Evolutionary conservation across 306 rosid genomes (phyloP).

Genomic region (Amphicarpaea edgeworthii): DNA sequence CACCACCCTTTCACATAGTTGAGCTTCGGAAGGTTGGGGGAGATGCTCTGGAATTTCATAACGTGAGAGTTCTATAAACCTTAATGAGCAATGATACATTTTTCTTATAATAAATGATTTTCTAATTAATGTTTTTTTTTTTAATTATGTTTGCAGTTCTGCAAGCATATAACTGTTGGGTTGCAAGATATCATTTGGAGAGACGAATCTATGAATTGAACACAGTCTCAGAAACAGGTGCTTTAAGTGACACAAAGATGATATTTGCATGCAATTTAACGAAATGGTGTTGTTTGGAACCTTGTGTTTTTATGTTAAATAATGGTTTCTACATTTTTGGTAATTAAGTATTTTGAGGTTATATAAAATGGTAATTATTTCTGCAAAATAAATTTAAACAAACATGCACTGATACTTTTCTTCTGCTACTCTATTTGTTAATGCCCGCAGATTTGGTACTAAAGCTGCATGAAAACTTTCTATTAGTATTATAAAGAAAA

Average conservation of each 20-base stretch:
- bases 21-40: conserved; percentile 80
- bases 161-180: conserved; percentile 65
- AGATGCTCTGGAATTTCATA: conserved; percentile 79
- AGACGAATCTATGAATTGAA: conserved; percentile 62
- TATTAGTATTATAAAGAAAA: too few species aligned
- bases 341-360: background rate
- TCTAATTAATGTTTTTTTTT: background rate
- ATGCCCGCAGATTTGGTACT: too few species aligned
- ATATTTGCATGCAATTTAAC: background rate
- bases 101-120: background rate
- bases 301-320: background rate
- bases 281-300: background rate
- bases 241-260: background rate
- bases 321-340: background rate
- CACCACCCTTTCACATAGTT: conserved; percentile 74
- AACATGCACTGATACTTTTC: too few species aligned
- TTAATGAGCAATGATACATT: background rate
- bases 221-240: conserved; percentile 31
- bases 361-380: background rate
- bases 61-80: conserved; percentile 40
- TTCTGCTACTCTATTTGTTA: too few species aligned
- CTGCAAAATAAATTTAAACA: too few species aligned
- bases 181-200: conserved; percentile 79
- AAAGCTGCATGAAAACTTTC: too few species aligned
- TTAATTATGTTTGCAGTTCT: conserved; percentile 61